Evolutionary conservation across 2,329 filamentous ascomycete genomes (phyloP).

Genomic region (Akanthomyces lecanii): DNA sequence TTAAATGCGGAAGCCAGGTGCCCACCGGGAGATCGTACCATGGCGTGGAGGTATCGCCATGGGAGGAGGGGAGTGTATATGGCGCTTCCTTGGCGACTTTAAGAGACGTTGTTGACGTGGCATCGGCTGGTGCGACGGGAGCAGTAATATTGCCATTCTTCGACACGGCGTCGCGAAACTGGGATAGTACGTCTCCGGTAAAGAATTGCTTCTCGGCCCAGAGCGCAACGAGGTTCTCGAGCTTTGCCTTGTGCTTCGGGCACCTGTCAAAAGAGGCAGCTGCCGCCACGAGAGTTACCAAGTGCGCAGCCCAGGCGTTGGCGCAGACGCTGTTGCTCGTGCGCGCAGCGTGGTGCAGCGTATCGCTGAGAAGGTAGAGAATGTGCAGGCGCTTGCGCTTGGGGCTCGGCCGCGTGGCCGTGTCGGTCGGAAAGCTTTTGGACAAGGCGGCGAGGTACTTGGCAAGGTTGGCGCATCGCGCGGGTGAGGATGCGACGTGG

Average conservation of each 20-base stretch:
- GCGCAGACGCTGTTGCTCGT: constrained; percentile 50
- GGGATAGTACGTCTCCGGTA: constrained; percentile 45
- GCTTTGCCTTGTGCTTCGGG: constrained; percentile 62
- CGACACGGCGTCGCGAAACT: constrained; percentile 56
- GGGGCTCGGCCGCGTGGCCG: constrained; percentile 44
- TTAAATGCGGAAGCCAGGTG: constrained; percentile 74
- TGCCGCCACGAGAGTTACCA: constrained; percentile 59
- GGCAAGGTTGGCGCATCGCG: constrained; percentile 62
- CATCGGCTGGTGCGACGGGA: constrained; percentile 16
- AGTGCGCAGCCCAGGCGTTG: constrained; percentile 51
- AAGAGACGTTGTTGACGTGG: constrained; percentile 20
- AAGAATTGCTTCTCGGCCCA: constrained; percentile 70
- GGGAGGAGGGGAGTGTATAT: constrained; percentile 68
- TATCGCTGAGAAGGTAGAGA: constrained; percentile 74
- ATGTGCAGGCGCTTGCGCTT: constrained; percentile 70
- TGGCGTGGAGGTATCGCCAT: constrained; percentile 68
- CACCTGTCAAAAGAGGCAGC: constrained; percentile 55
- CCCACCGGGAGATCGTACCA: constrained; percentile 82
- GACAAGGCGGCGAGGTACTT: constrained; percentile 72
- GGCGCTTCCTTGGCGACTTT: constrained; percentile 52
- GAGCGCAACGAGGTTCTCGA: constrained; percentile 59
- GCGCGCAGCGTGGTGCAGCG: constrained; percentile 64
- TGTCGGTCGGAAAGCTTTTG: constrained; percentile 34
- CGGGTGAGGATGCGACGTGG: constrained; percentile 63
- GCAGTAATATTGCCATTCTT: constrained; percentile 17